phyloP scores from a whole-genome alignment of 129 eudicot genomes.

The Artemisia annua region DNA sequence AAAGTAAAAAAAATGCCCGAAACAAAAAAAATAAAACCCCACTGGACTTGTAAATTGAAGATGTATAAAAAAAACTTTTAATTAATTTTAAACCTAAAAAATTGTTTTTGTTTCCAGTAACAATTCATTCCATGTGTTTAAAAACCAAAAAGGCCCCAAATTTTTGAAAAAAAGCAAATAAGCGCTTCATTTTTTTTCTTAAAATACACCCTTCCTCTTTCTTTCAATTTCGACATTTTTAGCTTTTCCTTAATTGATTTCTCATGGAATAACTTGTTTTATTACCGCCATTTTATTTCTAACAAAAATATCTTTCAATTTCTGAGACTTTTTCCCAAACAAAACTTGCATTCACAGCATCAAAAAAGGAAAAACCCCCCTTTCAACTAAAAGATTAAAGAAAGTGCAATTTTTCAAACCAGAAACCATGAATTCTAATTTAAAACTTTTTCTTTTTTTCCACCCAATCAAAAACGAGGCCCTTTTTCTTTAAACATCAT shows the following conservation, averaged over 20 bases:
- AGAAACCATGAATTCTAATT: too few relatives aligned
- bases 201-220: slow-evolving; percentile 54
- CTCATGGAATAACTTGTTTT: slow-evolving; percentile 98
- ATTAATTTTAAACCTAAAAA: slow-evolving; percentile 4
- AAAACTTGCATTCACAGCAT: too few relatives aligned
- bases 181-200: slow-evolving; percentile 89
- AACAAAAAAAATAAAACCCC: slow-evolving; percentile 13
- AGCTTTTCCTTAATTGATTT: slow-evolving; percentile 91
- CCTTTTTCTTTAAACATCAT: too few relatives aligned
- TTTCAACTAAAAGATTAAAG: too few relatives aligned
- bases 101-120: background rate
- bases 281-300: slow-evolving; percentile 94
- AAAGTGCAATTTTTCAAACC: too few relatives aligned
- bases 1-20: slow-evolving; percentile 7
- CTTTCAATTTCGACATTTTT: slow-evolving; percentile 64
- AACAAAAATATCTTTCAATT: slow-evolving; percentile 82
- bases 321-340: too few relatives aligned
- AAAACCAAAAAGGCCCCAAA: slow-evolving; percentile 97
- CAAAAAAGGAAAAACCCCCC: too few relatives aligned
- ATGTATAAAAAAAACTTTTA: slow-evolving; percentile 9
- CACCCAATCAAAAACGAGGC: too few relatives aligned
- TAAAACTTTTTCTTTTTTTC: too few relatives aligned
- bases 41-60: background rate
- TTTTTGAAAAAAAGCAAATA: slow-evolving; percentile 86
- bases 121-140: slow-evolving; percentile 39